Evolutionary conservation across 73 alveolate genomes (phyloP).

Genomic region (Symbiodinium natans): DNA sequence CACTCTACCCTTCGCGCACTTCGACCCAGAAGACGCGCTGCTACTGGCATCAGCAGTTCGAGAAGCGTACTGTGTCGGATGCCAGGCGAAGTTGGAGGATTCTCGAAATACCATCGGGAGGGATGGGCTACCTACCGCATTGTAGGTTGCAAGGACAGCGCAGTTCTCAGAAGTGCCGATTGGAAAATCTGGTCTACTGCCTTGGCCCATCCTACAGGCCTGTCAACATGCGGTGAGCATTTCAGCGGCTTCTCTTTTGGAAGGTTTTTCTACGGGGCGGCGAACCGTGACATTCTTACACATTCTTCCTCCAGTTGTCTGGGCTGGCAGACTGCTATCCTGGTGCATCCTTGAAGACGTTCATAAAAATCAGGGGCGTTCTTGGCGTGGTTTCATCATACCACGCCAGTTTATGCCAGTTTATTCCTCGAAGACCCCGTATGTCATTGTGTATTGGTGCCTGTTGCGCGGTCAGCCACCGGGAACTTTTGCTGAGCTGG

Average conservation of each 20-base stretch:
- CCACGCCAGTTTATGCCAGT: background rate
- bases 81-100: background rate
- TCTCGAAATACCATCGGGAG: too few relatives aligned
- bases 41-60: background rate
- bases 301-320: too few relatives aligned
- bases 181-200: background rate
- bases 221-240: background rate
- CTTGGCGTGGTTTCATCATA: background rate
- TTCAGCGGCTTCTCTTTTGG: background rate
- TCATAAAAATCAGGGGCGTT: too few relatives aligned
- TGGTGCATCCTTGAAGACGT: background rate
- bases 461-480: background rate
- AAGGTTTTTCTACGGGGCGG: too few relatives aligned
- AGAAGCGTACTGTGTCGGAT: background rate
- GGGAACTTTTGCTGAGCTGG: background rate
- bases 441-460: background rate
- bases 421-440: too few relatives aligned
- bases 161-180: background rate
- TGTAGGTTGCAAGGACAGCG: background rate
- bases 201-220: too few relatives aligned
- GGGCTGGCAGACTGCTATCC: too few relatives aligned
- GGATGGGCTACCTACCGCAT: too few relatives aligned
- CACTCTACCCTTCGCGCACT: background rate
- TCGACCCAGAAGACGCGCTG: background rate
- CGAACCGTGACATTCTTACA: too few relatives aligned